A percentile compares a stretch with the other conserved stretches of the same genome.
Conservation (phyloP, 495 filamentous ascomycete species). For the Neurospora sp. region DNA sequence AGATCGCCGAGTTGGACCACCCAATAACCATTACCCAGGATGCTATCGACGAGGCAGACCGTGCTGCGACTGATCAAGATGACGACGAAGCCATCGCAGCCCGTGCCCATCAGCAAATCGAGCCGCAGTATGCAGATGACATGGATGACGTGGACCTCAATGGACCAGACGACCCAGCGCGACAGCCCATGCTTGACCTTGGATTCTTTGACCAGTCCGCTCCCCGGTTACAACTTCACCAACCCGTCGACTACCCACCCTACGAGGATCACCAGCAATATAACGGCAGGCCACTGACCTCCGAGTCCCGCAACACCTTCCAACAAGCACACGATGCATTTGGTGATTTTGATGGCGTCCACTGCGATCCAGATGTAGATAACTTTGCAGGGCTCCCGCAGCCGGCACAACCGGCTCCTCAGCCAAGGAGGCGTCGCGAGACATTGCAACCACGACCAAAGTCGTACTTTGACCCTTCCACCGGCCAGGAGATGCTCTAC, state of each 20-base stretch:
- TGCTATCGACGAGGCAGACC: conserved; percentile 37
- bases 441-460: conserved; percentile 31
- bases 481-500: conserved; percentile 73
- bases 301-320: conserved; percentile 58
- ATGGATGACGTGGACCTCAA: conserved; percentile 8
- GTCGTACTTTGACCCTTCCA: conserved; percentile 53
- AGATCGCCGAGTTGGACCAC: conserved; percentile 35
- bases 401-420: conserved; percentile 4
- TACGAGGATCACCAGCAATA: conserved; percentile 3
- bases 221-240: conserved; percentile 21
- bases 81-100: conserved; percentile 25
- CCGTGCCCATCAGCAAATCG: conserved; percentile 23
- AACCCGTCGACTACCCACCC: conserved; percentile 14
- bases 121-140: conserved; percentile 16
- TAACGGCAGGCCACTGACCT: conserved; percentile 27
- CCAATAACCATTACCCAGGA: conserved; percentile 33
- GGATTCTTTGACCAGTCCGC: conserved; percentile 2
- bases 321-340: conserved; percentile 65
- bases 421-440: conserved; percentile 4
- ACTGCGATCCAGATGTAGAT: conserved; percentile 50
- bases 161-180: not conserved
- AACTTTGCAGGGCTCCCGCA: conserved; percentile 18
- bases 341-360: conserved; percentile 88
- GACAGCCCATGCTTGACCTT: conserved; percentile 10
- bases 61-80: conserved; percentile 4